phyloP scores from a whole-genome alignment of 495 filamentous ascomycete species.

The Neurospora sp. region DNA sequence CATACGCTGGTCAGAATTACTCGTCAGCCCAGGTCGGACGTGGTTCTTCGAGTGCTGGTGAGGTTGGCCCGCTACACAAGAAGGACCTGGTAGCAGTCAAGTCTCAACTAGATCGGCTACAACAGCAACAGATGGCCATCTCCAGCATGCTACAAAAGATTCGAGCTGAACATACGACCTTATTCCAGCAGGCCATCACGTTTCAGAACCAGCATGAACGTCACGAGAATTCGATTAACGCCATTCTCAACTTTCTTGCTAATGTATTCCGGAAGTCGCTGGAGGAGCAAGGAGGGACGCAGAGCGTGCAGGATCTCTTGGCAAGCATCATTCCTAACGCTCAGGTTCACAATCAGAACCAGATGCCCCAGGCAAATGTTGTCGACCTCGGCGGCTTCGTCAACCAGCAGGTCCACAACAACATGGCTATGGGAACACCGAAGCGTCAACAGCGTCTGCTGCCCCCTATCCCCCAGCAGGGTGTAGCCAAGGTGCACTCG shows the following conservation, averaged over 20 bases:
- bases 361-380: conserved; percentile 54
- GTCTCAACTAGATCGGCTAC: conserved; percentile 67
- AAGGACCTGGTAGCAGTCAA: conserved; percentile 70
- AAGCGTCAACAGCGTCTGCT: conserved; percentile 38
- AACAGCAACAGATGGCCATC: conserved; percentile 77
- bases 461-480: conserved; percentile 32
- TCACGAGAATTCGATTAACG: conserved; percentile 96
- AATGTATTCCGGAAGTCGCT: conserved; percentile 80
- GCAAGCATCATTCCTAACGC: conserved; percentile 55
- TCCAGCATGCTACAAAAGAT: conserved; percentile 67
- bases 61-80: conserved; percentile 50
- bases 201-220: conserved; percentile 89
- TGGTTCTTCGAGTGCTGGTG: conserved; percentile 19
- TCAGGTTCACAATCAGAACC: conserved; percentile 18
- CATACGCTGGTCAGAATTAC: conserved; percentile 7
- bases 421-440: conserved; percentile 29
- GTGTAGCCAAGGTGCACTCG: conserved; percentile 16
- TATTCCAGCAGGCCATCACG: conserved; percentile 79
- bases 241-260: conserved; percentile 91
- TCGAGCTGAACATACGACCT: conserved; percentile 73
- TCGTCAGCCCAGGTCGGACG: conserved; percentile 7
- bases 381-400: conserved; percentile 64
- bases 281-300: conserved; percentile 48
- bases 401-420: conserved; percentile 30
- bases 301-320: conserved; percentile 63